Evolutionary conservation across 495 filamentous ascomycete genomes (phyloP).

Genomic region (Daldinia grandis): DNA sequence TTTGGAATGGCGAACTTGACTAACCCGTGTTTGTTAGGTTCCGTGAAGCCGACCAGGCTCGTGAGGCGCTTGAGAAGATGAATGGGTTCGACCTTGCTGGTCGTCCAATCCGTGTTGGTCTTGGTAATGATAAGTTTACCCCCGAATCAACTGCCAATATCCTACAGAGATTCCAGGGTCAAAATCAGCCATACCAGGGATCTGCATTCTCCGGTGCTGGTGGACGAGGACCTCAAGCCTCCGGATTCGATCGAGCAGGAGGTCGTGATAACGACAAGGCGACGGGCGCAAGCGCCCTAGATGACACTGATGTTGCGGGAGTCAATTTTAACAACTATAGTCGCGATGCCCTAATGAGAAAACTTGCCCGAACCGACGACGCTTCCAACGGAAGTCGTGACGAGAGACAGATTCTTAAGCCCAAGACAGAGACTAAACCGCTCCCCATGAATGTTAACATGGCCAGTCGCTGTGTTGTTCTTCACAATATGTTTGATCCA

Average conservation of each 20-base stretch:
- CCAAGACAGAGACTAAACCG: slow-evolving; percentile 82
- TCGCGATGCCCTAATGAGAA: slow-evolving; percentile 96
- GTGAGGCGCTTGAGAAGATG: slow-evolving; percentile 97
- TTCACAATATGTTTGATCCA: slow-evolving; percentile 96
- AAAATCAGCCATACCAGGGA: slow-evolving; percentile 86
- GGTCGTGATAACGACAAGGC: slow-evolving; percentile 92
- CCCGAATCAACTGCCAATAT: slow-evolving; percentile 93
- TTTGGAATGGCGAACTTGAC: slow-evolving; percentile 5
- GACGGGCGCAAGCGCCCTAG: slow-evolving; percentile 91
- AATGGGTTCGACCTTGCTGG: slow-evolving; percentile 99
- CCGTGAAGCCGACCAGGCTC: slow-evolving; percentile 87
- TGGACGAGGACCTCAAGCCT: slow-evolving; percentile 86
- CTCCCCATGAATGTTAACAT: slow-evolving; percentile 87
- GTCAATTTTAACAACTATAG: slow-evolving; percentile 99
- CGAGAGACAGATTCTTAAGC: slow-evolving; percentile 74
- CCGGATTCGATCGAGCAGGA: slow-evolving; percentile 91
- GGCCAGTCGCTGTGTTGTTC: slow-evolving; percentile 91
- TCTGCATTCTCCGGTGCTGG: slow-evolving; percentile 93
- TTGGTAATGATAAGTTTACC: slow-evolving; percentile 99
- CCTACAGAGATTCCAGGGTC: slow-evolving; percentile 85
- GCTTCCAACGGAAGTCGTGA: slow-evolving; percentile 68
- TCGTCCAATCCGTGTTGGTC: slow-evolving; percentile 96
- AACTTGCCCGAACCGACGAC: slow-evolving; percentile 96
- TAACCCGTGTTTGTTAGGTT: slow-evolving; percentile 70
- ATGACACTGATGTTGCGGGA: slow-evolving; percentile 97